These are phyloP conservation scores for Boletus sp. DNA, from an alignment of 1,284 basidiomycete species.

Conservation along the genomic window DNA sequence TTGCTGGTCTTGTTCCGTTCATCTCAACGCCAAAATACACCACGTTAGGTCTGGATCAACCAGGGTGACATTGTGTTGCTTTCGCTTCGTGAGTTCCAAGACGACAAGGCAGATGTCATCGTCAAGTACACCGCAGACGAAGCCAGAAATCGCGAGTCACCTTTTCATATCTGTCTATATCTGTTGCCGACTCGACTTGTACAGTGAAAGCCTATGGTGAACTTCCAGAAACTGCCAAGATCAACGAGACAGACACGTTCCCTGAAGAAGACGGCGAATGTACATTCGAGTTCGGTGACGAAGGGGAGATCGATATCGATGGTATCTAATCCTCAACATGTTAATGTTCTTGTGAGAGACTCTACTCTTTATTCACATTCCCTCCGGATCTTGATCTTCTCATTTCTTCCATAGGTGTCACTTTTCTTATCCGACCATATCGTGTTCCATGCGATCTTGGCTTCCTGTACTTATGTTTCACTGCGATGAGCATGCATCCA, in stretches of 20 bases:
- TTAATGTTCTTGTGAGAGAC: slow-evolving; percentile 17
- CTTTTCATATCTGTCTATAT: not conserved
- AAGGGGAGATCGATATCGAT: slow-evolving; percentile 78
- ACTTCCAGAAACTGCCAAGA: slow-evolving; percentile 95
- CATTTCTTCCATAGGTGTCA: slow-evolving; percentile 11
- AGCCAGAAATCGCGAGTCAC: slow-evolving; percentile 66
- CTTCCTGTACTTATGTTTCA: slow-evolving; percentile 12
- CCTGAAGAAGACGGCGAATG: slow-evolving; percentile 89
- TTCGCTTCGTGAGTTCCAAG: slow-evolving; percentile 98
- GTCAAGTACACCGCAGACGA: slow-evolving; percentile 98
- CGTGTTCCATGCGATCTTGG: slow-evolving; percentile 9
- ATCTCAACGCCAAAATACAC: slow-evolving; percentile 2
- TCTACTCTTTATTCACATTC: not conserved
- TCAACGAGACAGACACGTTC: slow-evolving; percentile 95
- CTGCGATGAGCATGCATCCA: slow-evolving; percentile 15
- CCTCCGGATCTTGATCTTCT: not conserved
- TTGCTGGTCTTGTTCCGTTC: not conserved
- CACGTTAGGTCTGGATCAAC: slow-evolving; percentile 97
- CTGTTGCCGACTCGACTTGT: slow-evolving; percentile 2
- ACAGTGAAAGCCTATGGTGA: slow-evolving; percentile 96
- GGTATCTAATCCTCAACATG: slow-evolving; percentile 51
- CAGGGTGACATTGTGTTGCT: slow-evolving; percentile 97
- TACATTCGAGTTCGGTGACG: slow-evolving; percentile 86
- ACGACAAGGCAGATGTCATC: slow-evolving; percentile 98
- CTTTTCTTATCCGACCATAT: slow-evolving; percentile 6